Evolutionary conservation across 306 rosid species (phyloP).

Genomic region (Carpinus viminea): DNA sequence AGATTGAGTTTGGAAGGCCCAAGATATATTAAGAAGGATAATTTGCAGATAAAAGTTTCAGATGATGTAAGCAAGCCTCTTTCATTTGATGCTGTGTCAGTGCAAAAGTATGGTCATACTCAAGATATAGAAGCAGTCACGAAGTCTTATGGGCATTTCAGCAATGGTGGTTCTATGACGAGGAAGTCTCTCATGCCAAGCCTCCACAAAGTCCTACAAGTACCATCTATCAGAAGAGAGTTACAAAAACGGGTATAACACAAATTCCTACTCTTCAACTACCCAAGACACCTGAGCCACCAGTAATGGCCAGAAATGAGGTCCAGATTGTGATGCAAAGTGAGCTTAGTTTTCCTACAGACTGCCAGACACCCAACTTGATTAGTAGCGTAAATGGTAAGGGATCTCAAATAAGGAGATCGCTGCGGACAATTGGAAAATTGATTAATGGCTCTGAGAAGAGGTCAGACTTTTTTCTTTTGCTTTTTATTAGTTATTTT

Average conservation of each 20-base stretch:
- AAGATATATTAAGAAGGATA: constrained; percentile 57
- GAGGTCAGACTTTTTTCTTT: constrained; percentile 40
- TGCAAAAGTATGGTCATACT: constrained; percentile 26
- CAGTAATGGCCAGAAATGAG: constrained; percentile 28
- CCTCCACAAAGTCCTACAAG: constrained; percentile 12
- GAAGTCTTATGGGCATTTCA: constrained; percentile 40
- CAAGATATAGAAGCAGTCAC: constrained; percentile 47
- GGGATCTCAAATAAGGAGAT: constrained; percentile 82
- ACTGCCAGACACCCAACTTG: constrained; percentile 48
- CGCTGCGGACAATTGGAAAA: constrained; percentile 86
- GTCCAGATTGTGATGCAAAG: constrained; percentile 27
- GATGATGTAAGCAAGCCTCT: constrained; percentile 40
- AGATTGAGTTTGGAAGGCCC: constrained; percentile 86
- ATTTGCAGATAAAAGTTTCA: constrained; percentile 29
- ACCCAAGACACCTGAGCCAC: not conserved
- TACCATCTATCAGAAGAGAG: not conserved
- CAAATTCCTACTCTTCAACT: constrained; percentile 11
- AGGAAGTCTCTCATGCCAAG: not conserved
- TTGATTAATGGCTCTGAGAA: constrained; percentile 85
- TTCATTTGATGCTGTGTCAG: constrained; percentile 36
- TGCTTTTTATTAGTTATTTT: not conserved
- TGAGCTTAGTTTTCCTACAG: constrained; percentile 31
- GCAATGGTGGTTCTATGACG: constrained; percentile 31
- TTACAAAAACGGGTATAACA: not conserved
- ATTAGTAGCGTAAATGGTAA: constrained; percentile 56